Evolutionary conservation across 1,284 basidiomycete species (phyloP).

Genomic region (Ceratorhiza oryzae-sativae): DNA sequence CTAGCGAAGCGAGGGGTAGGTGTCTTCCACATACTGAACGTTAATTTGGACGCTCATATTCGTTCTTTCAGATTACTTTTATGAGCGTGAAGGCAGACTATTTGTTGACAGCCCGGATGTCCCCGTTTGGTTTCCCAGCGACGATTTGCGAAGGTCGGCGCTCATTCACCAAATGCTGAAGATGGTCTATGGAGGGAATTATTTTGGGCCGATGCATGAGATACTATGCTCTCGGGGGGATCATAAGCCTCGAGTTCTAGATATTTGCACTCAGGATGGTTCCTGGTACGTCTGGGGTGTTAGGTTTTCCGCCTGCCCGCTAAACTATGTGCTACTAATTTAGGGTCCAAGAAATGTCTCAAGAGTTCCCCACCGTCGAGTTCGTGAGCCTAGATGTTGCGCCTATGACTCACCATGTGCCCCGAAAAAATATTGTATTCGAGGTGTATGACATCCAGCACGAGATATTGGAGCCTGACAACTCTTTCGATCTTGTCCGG

Average conservation of each 20-base stretch:
- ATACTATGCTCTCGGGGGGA: background rate
- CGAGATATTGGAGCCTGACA: constrained; percentile 6
- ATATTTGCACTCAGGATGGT: constrained; percentile 7
- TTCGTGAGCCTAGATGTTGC: constrained; percentile 25
- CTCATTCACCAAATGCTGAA: background rate
- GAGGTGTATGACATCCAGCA: constrained; percentile 17
- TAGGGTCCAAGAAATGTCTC: constrained; percentile 27
- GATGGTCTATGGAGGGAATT: constrained; percentile 10
- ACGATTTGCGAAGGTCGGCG: background rate
- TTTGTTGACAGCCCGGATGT: constrained; percentile 21
- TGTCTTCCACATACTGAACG: background rate
- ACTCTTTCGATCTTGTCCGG: constrained; percentile 15
- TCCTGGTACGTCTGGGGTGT: constrained; percentile 24
- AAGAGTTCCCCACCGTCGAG: constrained; percentile 11
- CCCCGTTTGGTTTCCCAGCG: constrained; percentile 10
- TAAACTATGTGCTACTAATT: background rate
- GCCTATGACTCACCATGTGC: constrained; percentile 5
- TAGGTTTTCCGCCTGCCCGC: too few relatives aligned
- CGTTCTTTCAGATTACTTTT: constrained; percentile 9
- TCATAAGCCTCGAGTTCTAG: constrained; percentile 3
- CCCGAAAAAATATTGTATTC: constrained; percentile 15
- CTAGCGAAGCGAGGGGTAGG: constrained; percentile 1
- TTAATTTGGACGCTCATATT: background rate
- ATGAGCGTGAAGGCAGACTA: constrained; percentile 15
- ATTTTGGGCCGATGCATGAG: constrained; percentile 13